Base-by-base conservation (phyloP, 805 yeast species). In the Lipomyces lipofer region DNA sequence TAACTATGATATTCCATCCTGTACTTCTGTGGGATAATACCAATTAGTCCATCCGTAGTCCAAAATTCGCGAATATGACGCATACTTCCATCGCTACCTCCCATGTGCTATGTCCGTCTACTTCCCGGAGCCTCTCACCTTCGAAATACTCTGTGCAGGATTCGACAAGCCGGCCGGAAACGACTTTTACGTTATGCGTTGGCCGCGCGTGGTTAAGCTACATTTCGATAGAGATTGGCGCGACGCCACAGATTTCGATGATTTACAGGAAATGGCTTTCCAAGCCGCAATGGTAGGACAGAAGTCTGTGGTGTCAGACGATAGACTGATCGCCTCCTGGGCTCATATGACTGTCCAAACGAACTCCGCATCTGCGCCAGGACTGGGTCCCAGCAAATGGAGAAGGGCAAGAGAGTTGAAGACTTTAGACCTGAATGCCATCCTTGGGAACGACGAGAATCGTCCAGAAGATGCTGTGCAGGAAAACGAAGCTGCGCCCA, bases 151-250 rank as follows among this genome's bases (percentile, higher is more conserved):
- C 8, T 24, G 52, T 17, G 59, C 54, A 12, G 56, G 59, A 8
- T 55, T 47, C 28, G 59, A 55, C 40, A 55, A 47, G 39, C 56
- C 59, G 6, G 40, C 28, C 6, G 50, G 51, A 13, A 40, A 33
- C n/a, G 32, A 24, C 12, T 35, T 33, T 17, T 55, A 51, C 22
- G 44, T 55, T 13, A 36, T 29, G 32, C 45, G 59, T 1, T 55
- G 59, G 59, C 59, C 59, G 13, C 28, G 59, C 10, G 56, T 55
- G n/a, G 47, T 42, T 19, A 55, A 55, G 33, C 33, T 51, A 4
- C 48, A 32, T n/a, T 47, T 40, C 24, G 59, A 51, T 32, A 30
- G 56, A 12, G 49, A 33, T 3, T 55, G 59, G 59, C 13, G 17
- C 10, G 50, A 47, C 9, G 21, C 42, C 8, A 38, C 27, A 6